Evolutionary conservation across 2,329 filamentous ascomycete genomes (phyloP).

Genomic region (Alternaria conjuncta): DNA sequence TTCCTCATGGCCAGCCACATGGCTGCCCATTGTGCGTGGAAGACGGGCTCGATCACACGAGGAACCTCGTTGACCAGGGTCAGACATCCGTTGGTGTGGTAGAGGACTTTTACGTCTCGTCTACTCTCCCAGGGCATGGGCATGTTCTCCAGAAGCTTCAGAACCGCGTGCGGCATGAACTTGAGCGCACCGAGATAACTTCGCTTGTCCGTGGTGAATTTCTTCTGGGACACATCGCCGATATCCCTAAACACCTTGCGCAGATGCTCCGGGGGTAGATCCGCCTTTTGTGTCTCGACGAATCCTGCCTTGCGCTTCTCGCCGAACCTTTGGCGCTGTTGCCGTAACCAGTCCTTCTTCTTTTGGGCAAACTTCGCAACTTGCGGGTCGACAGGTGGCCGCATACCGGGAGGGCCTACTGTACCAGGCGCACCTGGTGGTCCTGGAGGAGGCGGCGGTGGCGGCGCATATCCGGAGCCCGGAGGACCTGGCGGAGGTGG

Average conservation of each 20-base stretch:
- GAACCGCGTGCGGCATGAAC: slow-evolving; percentile 98
- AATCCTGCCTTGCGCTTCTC: slow-evolving; percentile 98
- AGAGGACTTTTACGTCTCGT: slow-evolving; percentile 95
- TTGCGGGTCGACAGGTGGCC: slow-evolving; percentile 79
- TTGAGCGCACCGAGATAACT: slow-evolving; percentile 97
- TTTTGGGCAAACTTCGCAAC: slow-evolving; percentile 96
- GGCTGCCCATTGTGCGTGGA: slow-evolving; percentile 97
- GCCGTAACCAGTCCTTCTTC: slow-evolving; percentile 97
- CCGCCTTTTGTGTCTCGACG: slow-evolving; percentile 96
- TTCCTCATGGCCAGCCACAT: slow-evolving; percentile 99
- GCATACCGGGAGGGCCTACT: slow-evolving; percentile 67
- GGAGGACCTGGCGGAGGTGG: slow-evolving; percentile 37
- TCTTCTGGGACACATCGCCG: slow-evolving; percentile 98
- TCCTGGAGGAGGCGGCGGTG: slow-evolving; percentile 64
- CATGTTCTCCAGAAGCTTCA: slow-evolving; percentile 99
- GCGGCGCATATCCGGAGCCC: slow-evolving; percentile 50
- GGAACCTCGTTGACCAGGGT: slow-evolving; percentile 97
- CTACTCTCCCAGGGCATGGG: slow-evolving; percentile 99
- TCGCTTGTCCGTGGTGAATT: slow-evolving; percentile 97
- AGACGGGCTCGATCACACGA: slow-evolving; percentile 95
- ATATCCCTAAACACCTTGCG: slow-evolving; percentile 99
- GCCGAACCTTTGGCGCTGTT: slow-evolving; percentile 88
- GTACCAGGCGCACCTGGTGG: slow-evolving; percentile 59
- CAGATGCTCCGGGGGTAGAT: slow-evolving; percentile 97
- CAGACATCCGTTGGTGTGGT: slow-evolving; percentile 96